Evolutionary conservation across 2,329 filamentous ascomycete genomes (phyloP), one percentile per base, ranked within the genome.

Genomic region (Colletotrichum phormii): DNA sequence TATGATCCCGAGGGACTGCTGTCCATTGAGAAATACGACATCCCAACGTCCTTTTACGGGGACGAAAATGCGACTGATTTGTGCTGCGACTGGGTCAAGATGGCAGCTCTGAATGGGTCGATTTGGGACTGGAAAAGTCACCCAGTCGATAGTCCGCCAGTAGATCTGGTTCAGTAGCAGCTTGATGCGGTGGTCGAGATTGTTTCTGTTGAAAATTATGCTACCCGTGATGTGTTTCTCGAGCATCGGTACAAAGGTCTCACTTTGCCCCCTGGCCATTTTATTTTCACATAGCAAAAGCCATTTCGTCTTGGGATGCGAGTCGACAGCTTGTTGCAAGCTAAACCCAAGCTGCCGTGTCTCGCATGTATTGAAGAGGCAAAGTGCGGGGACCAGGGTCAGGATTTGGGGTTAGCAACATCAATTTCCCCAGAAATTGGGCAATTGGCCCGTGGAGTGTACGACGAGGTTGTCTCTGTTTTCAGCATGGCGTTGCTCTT

Each of bases 71-170:
- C 77, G 1, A 76, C 76, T 12, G 79, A 82, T 72, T 69, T 84
- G 58, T 85, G 86, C 66, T 82, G 83, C 67, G 73, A 78, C 4
- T 86, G 82, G 81, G 80, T 85, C n/a, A 83, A 78, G 73, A 78
- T 79, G 12, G 81, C 80, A 26, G 82, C 84, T 5, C 74, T 86
- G 71, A 78, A 80, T 51, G 85, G 84, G n/a, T 82, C 77, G 53
- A 71, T 85, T 13, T 85, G 82, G 82, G 72, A 77, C 35, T 83
- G 81, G 80, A 60, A 78, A 64, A 78, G 79, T 3, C 53, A 66
- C 18, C 33, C 35, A 5, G 67, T 73, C 15, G 60, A 29, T 12
- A 59, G 15, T 18, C 46, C 37, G 22, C 24, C 58, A 24, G 22
- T 3, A 5, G 35, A 58, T n/a, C 15, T 8, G 6, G 51, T 18